Evolutionary conservation across 768 basidiomycete genomes (phyloP).

Genomic region (Tylopilus subfusipes): DNA sequence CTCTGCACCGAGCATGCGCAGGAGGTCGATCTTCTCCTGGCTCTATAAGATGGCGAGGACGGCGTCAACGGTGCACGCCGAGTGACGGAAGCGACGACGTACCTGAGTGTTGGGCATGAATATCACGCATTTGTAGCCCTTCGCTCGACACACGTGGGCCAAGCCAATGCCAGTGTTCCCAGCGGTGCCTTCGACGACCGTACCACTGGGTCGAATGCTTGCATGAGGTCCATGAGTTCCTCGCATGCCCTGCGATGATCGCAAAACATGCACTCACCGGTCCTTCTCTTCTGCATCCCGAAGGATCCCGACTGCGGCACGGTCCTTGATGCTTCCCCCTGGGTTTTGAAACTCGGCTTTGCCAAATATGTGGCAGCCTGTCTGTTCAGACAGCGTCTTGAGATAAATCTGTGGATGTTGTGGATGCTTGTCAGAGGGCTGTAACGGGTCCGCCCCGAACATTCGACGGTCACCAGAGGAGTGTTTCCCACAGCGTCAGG

Average conservation of each 20-base stretch:
- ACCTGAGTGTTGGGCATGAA: conserved; percentile 98
- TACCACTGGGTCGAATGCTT: conserved; percentile 89
- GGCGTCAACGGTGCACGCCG: background rate
- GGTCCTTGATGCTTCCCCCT: conserved; percentile 96
- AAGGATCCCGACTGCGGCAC: conserved; percentile 88
- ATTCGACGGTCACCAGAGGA: conserved; percentile 61
- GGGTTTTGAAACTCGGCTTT: conserved; percentile 99
- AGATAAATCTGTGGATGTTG: conserved; percentile 66
- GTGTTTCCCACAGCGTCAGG: conserved; percentile 90
- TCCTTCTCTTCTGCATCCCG: conserved; percentile 84
- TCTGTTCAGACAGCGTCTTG: conserved; percentile 74
- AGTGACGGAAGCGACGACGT: conserved; percentile 1
- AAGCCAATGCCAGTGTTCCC: conserved; percentile 98
- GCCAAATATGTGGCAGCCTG: conserved; percentile 81
- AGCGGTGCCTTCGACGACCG: conserved; percentile 96
- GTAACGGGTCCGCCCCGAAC: no score
- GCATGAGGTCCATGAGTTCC: background rate
- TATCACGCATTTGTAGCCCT: conserved; percentile 96
- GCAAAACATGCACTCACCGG: conserved; percentile 45
- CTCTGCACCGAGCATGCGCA: conserved; percentile 96
- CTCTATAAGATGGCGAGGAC: conserved; percentile 48
- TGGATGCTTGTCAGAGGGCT: conserved; percentile 2
- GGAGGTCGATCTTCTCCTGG: conserved; percentile 97
- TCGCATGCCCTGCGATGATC: background rate
- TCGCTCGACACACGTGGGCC: conserved; percentile 89